These are phyloP conservation scores for Citrus reticulata DNA, from an alignment of 345 rosid species.

Conservation along the genomic window DNA sequence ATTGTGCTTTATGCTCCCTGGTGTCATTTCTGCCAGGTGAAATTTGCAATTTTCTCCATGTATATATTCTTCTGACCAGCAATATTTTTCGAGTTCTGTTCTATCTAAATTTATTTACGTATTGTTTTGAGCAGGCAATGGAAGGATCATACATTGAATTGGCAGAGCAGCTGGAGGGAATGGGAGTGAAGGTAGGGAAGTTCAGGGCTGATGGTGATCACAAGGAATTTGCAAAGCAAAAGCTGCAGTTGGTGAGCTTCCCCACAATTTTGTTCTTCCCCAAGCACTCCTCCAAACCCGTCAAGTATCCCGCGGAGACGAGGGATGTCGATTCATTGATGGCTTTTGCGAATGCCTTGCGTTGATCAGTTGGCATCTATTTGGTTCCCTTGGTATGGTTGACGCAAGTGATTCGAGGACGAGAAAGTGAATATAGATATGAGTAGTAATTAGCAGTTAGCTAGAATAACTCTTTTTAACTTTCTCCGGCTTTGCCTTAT, in stretches of 20 bases:
- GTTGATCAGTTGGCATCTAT: neutral
- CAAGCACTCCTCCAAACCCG: neutral
- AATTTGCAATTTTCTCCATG: neutral
- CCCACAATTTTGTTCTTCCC: conserved; percentile 14
- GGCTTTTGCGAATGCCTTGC: conserved; percentile 9
- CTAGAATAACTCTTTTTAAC: too few relatives aligned
- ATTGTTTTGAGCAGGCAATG: neutral
- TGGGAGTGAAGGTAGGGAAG: conserved; percentile 6
- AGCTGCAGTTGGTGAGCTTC: conserved; percentile 3
- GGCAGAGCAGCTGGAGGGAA: conserved; percentile 7
- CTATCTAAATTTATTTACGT: neutral
- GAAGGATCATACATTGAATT: conserved; percentile 11
- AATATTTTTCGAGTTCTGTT: neutral
- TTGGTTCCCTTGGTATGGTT: neutral
- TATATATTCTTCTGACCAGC: neutral
- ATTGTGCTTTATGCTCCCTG: conserved; percentile 12
- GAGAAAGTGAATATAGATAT: too few relatives aligned
- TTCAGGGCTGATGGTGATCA: conserved; percentile 15
- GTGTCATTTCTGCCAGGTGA: conserved; percentile 9
- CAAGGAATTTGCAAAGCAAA: conserved; percentile 5
- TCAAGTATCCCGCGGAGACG: conserved; percentile 10
- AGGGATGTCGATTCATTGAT: conserved; percentile 11
- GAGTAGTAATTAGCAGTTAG: too few relatives aligned
- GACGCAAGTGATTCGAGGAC: too few relatives aligned
- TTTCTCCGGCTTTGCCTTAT: too few relatives aligned